Conservation (phyloP, 768 basidiomycete species). For the Boletus patriciae region DNA sequence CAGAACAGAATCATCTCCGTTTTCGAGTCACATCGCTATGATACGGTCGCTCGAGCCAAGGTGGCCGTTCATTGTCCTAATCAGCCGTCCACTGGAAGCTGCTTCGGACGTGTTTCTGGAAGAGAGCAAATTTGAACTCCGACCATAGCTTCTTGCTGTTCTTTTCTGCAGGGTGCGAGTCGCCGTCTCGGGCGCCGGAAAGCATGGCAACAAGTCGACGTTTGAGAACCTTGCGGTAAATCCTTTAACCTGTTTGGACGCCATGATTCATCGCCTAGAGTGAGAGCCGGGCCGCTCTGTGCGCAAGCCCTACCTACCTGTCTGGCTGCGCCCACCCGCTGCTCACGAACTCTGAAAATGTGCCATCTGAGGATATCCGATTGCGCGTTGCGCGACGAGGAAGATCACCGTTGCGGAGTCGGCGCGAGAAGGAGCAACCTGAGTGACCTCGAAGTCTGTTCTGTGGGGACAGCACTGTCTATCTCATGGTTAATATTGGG, state of each 20-base stretch:
- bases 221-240: neutral
- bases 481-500: no score
- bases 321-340: neutral
- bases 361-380: neutral
- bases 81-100: no score
- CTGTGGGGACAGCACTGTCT: no score
- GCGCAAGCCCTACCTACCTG: neutral
- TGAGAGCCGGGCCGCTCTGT: neutral
- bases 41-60: no score
- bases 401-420: no score
- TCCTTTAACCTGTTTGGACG: neutral
- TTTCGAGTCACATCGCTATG: no score
- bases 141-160: neutral
- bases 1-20: conserved; percentile 11
- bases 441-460: no score
- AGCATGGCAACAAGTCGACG: neutral
- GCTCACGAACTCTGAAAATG: neutral
- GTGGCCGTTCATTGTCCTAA: conserved; percentile 3
- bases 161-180: neutral
- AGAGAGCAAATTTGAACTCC: neutral
- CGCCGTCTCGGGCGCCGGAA: neutral
- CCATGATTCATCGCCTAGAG: neutral
- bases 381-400: neutral
- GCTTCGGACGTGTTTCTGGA: neutral
- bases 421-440: no score